A percentile compares a stretch with the other conserved stretches of the same genome.
phyloP scores from a whole-genome alignment of 2,329 filamentous ascomycete species.

The Monosporascus sp. region DNA sequence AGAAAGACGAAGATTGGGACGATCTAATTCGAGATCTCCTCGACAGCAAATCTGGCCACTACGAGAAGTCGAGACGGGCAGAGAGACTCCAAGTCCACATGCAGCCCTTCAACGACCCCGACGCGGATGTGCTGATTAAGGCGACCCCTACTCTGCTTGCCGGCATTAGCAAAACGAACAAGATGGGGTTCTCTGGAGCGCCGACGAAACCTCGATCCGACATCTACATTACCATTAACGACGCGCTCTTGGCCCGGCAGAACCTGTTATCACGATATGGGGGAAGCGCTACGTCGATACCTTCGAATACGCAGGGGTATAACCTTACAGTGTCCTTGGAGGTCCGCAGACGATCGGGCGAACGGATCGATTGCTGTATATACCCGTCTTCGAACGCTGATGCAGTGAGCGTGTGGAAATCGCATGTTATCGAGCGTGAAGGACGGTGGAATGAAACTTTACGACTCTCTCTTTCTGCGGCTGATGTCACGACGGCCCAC shows the following conservation, averaged over 20 bases:
- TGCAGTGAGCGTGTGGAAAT: constrained; percentile 80
- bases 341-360: constrained; percentile 72
- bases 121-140: constrained; percentile 76
- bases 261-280: constrained; percentile 60
- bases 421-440: constrained; percentile 71
- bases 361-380: constrained; percentile 83
- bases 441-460: constrained; percentile 86
- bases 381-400: constrained; percentile 77
- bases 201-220: constrained; percentile 85
- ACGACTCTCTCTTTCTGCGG: constrained; percentile 69
- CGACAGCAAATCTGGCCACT: constrained; percentile 66
- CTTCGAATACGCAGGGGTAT: constrained; percentile 54
- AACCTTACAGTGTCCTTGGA: constrained; percentile 89
- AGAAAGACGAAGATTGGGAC: constrained; percentile 63
- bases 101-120: constrained; percentile 69
- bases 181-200: constrained; percentile 90
- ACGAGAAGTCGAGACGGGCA: constrained; percentile 65
- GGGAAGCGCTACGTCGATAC: constrained; percentile 70
- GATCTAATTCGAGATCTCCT: constrained; percentile 68
- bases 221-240: constrained; percentile 84
- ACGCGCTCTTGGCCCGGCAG: constrained; percentile 73
- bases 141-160: constrained; percentile 84
- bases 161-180: constrained; percentile 72
- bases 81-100: constrained; percentile 77
- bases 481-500: constrained; percentile 78